phyloP scores from a whole-genome alignment of 1,284 basidiomycete genomes.

The Phellopilus nigrolimitatus region DNA sequence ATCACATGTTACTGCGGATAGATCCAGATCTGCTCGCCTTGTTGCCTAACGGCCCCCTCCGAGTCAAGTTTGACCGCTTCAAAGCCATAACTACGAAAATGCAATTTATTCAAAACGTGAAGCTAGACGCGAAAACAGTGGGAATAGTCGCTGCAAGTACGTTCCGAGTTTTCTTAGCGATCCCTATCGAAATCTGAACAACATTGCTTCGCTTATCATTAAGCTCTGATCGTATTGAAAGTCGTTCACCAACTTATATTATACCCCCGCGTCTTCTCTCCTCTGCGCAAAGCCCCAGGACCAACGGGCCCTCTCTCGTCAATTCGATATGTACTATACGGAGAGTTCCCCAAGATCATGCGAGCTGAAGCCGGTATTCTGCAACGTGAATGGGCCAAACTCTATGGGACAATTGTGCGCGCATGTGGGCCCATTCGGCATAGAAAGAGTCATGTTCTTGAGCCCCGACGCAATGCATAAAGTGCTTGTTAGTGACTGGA shows the following conservation, averaged over 20 bases:
- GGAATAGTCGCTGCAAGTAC: neutral
- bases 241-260: slow-evolving; percentile 30
- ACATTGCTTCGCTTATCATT: neutral
- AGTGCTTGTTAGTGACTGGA: slow-evolving; percentile 41
- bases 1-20: too few relatives aligned
- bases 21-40: too few relatives aligned
- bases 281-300: slow-evolving; percentile 39
- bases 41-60: too few relatives aligned
- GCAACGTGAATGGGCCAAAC: slow-evolving; percentile 42
- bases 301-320: slow-evolving; percentile 28
- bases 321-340: slow-evolving; percentile 33
- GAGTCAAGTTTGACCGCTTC: too few relatives aligned
- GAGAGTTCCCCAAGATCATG: slow-evolving; percentile 34
- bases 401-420: slow-evolving; percentile 39
- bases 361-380: slow-evolving; percentile 40
- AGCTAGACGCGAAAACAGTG: slow-evolving; percentile 1
- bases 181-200: neutral
- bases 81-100: too few relatives aligned
- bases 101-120: neutral
- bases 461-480: slow-evolving; percentile 39
- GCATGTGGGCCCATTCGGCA: slow-evolving; percentile 41
- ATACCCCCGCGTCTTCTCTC: slow-evolving; percentile 39
- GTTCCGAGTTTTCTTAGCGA: neutral
- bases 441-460: slow-evolving; percentile 42
- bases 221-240: slow-evolving; percentile 17